A percentile compares a stretch with the other conserved stretches of the same genome.
These are phyloP conservation scores for Suhomyces yuchorum DNA, from an alignment of 1,139 yeast genomes.

Conservation along the genomic window DNA sequence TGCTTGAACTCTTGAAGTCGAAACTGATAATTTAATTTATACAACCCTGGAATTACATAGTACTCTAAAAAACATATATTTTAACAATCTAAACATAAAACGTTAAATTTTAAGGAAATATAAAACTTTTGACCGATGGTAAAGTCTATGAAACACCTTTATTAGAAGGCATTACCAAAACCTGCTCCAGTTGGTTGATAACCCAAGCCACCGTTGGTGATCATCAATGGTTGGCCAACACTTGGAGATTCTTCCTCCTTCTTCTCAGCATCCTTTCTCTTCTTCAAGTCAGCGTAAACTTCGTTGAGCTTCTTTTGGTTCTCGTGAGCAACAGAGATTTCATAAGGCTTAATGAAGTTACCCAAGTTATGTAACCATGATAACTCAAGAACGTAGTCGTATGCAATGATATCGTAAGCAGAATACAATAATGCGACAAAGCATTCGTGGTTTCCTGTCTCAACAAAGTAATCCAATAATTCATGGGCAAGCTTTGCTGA, in stretches of 20 bases:
- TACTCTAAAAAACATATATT: slow-evolving; percentile 2
- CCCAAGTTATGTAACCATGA: slow-evolving; percentile 85
- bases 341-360: slow-evolving; percentile 87
- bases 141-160: slow-evolving; percentile 2
- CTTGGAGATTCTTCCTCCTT: slow-evolving; percentile 48
- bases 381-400: slow-evolving; percentile 84
- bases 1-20: slow-evolving; percentile 17
- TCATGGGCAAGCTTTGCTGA: slow-evolving; percentile 86
- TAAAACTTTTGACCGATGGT: slow-evolving; percentile 7
- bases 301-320: slow-evolving; percentile 68
- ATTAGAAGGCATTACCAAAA: slow-evolving; percentile 57
- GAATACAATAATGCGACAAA: slow-evolving; percentile 87
- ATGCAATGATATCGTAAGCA: slow-evolving; percentile 77
- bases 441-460: slow-evolving; percentile 95
- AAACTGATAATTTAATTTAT: slow-evolving; percentile 9
- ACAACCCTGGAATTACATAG: not conserved
- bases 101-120: slow-evolving; percentile 7
- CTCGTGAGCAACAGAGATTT: slow-evolving; percentile 79
- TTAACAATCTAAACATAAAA: slow-evolving; percentile 14
- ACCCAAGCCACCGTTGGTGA: slow-evolving; percentile 66
- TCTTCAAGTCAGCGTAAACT: slow-evolving; percentile 69
- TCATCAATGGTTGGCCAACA: slow-evolving; percentile 59
- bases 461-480: slow-evolving; percentile 86
- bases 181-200: slow-evolving; percentile 70
- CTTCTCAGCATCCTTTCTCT: slow-evolving; percentile 63